phyloP scores from a whole-genome alignment of 2,329 filamentous ascomycete genomes.

The Fonsecaea nubica region DNA sequence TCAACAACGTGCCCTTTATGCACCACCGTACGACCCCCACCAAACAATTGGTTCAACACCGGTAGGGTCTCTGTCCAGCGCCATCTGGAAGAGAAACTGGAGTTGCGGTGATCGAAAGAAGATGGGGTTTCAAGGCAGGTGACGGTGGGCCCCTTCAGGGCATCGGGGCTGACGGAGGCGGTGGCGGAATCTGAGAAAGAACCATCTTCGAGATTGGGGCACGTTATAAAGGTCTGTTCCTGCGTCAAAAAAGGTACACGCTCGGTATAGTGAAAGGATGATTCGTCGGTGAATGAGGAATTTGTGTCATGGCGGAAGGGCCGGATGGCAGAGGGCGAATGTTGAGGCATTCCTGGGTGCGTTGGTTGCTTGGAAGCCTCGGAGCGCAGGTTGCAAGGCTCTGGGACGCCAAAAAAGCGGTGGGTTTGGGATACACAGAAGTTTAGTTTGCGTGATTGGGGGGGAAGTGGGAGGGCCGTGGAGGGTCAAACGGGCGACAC shows the following conservation, averaged over 20 bases:
- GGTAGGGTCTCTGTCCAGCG: conserved; percentile 24
- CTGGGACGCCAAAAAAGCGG: conserved; percentile 9
- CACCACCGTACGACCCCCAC: conserved; percentile 10
- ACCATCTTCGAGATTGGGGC: conserved; percentile 32
- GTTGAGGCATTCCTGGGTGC: conserved; percentile 24
- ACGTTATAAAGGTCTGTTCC: conserved; percentile 28
- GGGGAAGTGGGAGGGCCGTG: background rate
- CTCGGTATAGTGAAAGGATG: conserved; percentile 20
- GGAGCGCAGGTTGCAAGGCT: conserved; percentile 2
- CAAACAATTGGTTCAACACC: conserved; percentile 8
- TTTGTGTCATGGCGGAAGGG: conserved; percentile 24
- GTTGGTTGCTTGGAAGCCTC: conserved; percentile 12
- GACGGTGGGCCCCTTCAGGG: conserved; percentile 26
- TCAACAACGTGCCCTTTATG: conserved; percentile 20
- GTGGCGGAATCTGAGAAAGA: conserved; percentile 21
- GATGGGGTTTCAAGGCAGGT: conserved; percentile 19
- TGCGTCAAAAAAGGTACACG: conserved; percentile 34
- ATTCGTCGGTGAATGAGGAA: conserved; percentile 14
- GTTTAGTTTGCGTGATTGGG: background rate
- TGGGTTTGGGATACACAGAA: conserved; percentile 4
- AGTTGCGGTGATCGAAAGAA: conserved; percentile 19
- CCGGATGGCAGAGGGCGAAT: conserved; percentile 24
- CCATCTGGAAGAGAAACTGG: conserved; percentile 18
- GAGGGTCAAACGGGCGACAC: background rate
- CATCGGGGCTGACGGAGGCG: conserved; percentile 19